phyloP scores from a whole-genome alignment of 75 land plant species.

The Picea glauca region DNA sequence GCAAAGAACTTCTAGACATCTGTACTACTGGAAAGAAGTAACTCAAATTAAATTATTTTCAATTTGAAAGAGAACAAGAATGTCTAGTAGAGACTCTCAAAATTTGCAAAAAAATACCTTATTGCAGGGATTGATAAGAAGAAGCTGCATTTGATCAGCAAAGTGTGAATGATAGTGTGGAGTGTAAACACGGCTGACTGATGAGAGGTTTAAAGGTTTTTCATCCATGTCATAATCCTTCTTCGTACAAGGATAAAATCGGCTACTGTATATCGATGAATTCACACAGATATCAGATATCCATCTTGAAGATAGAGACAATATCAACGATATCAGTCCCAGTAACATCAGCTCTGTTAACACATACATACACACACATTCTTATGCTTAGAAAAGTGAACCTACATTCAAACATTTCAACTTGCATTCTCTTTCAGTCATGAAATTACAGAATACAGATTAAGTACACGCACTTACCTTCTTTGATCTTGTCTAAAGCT shows the following conservation, averaged over 20 bases:
- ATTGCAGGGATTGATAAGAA: background rate
- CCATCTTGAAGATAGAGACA: slow-evolving; percentile 56
- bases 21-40: too few species aligned
- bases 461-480: slow-evolving; percentile 33
- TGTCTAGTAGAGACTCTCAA: too few species aligned
- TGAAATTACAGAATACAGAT: background rate
- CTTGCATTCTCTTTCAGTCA: too few species aligned
- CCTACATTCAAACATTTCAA: too few species aligned
- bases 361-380: background rate
- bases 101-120: background rate
- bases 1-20: too few species aligned
- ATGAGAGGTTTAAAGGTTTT: slow-evolving; percentile 1
- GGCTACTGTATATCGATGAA: slow-evolving; percentile 55
- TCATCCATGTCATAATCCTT: slow-evolving; percentile 21
- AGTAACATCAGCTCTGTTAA: slow-evolving; percentile 85
- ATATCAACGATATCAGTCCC: slow-evolving; percentile 76
- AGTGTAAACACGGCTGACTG: background rate
- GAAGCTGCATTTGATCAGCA: background rate
- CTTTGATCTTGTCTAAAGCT: slow-evolving; percentile 67
- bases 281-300: slow-evolving; percentile 68
- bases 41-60: too few species aligned
- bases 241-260: slow-evolving; percentile 49
- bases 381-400: background rate
- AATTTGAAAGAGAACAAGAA: too few species aligned
- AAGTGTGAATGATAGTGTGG: background rate